A percentile compares a stretch with the other conserved stretches of the same genome.
These are phyloP conservation scores for Bryoerythrophyllum caledonicum DNA, from an alignment of 225 moss, liverwort and hornwort genomes.

Conservation along the genomic window DNA sequence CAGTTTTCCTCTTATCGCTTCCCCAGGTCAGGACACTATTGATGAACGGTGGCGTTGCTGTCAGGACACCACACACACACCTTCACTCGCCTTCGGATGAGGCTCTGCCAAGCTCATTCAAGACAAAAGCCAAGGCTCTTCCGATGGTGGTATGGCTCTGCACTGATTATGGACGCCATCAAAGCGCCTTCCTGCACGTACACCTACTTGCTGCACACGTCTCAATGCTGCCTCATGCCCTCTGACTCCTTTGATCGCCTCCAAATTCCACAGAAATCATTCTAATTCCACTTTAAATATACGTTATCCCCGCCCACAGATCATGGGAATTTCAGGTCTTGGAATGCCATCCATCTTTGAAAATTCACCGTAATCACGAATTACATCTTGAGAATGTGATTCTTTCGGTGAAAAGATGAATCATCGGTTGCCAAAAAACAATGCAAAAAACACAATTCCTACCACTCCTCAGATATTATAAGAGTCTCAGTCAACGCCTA, in stretches of 20 bases:
- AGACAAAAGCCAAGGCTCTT: not conserved
- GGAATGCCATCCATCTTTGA: not conserved
- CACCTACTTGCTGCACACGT: not conserved
- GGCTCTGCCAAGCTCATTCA: not conserved
- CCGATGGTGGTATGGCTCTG: not conserved
- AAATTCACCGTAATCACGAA: too few species aligned
- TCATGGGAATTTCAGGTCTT: not conserved
- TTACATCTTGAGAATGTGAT: too few species aligned
- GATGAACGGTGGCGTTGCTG: conserved; percentile 9
- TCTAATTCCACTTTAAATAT: not conserved
- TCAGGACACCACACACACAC: conserved; percentile 15
- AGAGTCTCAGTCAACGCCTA: too few species aligned
- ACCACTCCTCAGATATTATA: too few species aligned
- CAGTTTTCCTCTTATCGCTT: conserved; percentile 6
- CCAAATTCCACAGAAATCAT: not conserved
- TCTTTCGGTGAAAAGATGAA: too few species aligned
- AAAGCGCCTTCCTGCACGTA: conserved; percentile 5
- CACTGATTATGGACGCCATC: conserved; percentile 4
- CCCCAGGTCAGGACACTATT: conserved; percentile 7
- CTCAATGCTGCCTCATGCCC: not conserved
- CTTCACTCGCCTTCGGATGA: not conserved
- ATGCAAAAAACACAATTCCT: too few species aligned
- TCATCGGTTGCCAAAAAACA: too few species aligned
- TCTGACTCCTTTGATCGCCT: not conserved
- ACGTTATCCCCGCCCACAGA: not conserved